These are phyloP conservation scores for Xylariales sp. DNA, from an alignment of 2,329 filamentous ascomycete species.

Conservation along the genomic window DNA sequence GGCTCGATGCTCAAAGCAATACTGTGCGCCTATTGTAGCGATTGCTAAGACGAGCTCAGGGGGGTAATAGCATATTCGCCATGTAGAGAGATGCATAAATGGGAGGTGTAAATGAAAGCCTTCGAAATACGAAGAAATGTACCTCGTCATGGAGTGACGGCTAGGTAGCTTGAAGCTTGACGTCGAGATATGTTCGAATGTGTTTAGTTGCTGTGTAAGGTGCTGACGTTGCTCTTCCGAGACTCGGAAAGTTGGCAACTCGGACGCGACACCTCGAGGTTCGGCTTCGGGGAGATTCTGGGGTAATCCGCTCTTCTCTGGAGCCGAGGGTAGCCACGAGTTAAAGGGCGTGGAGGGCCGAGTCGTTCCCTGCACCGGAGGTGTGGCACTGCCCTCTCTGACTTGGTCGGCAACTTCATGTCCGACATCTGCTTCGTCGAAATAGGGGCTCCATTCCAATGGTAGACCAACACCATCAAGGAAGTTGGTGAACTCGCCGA, in stretches of 20 bases:
- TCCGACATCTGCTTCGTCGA: background rate
- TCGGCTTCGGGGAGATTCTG: constrained; percentile 7
- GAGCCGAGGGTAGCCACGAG: constrained; percentile 12
- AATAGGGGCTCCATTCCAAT: constrained; percentile 8
- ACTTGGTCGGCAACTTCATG: constrained; percentile 5
- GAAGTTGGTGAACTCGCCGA: constrained; percentile 9
- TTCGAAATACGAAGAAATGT: constrained; percentile 16
- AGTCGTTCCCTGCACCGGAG: background rate
- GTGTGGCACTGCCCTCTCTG: background rate
- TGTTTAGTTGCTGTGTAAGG: constrained; percentile 2
- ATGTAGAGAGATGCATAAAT: background rate
- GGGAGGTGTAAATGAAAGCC: constrained; percentile 11
- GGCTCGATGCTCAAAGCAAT: constrained; percentile 10
- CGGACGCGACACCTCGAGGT: constrained; percentile 1
- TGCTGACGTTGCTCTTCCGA: constrained; percentile 12
- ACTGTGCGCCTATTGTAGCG: constrained; percentile 7
- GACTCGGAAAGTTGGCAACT: constrained; percentile 1
- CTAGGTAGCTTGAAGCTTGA: constrained; percentile 14
- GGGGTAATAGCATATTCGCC: constrained; percentile 1
- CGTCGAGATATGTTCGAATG: background rate
- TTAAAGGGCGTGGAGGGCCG: constrained; percentile 9
- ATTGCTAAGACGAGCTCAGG: constrained; percentile 10
- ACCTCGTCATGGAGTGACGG: constrained; percentile 14
- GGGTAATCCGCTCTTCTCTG: constrained; percentile 4
- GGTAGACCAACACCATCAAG: constrained; percentile 11